Evolutionary conservation across 2,329 filamentous ascomycete genomes (phyloP).

Genomic region (Colletotrichum aenigma): DNA sequence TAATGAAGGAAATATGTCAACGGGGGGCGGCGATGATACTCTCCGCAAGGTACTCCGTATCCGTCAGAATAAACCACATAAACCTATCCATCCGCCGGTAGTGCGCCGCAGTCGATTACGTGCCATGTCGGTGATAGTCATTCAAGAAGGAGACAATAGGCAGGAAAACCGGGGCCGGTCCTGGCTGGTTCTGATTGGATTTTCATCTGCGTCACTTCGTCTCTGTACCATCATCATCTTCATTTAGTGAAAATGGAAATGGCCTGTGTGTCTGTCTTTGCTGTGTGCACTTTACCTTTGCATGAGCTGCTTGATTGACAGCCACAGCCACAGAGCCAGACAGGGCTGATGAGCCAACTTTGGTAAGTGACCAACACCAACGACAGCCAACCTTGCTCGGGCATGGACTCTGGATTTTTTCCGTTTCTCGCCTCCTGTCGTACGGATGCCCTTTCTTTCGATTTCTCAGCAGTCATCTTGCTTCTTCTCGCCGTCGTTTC

Average conservation of each 20-base stretch:
- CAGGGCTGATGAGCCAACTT: not conserved
- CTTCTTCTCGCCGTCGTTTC: not conserved
- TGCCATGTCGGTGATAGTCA: not conserved
- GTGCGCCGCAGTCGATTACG: not conserved
- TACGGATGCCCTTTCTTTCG: not conserved
- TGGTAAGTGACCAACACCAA: not conserved
- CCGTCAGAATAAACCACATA: not conserved
- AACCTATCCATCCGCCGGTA: not conserved
- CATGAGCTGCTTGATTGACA: conserved; percentile 6
- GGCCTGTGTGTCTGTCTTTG: not conserved
- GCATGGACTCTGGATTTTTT: not conserved
- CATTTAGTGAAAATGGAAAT: not conserved
- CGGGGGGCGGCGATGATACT: not conserved
- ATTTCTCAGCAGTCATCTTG: not conserved
- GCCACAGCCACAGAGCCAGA: not conserved
- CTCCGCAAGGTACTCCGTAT: not conserved
- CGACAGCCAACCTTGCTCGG: not conserved
- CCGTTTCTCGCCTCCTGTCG: not conserved
- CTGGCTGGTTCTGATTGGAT: not conserved
- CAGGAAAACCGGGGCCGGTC: not conserved
- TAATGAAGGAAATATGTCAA: not conserved
- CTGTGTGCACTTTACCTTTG: not conserved
- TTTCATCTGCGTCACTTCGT: not conserved
- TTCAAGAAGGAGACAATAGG: not conserved
- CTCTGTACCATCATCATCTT: conserved; percentile 12